phyloP scores from a whole-genome alignment of 1,284 basidiomycete species.

The Violaceomyces palustris region DNA sequence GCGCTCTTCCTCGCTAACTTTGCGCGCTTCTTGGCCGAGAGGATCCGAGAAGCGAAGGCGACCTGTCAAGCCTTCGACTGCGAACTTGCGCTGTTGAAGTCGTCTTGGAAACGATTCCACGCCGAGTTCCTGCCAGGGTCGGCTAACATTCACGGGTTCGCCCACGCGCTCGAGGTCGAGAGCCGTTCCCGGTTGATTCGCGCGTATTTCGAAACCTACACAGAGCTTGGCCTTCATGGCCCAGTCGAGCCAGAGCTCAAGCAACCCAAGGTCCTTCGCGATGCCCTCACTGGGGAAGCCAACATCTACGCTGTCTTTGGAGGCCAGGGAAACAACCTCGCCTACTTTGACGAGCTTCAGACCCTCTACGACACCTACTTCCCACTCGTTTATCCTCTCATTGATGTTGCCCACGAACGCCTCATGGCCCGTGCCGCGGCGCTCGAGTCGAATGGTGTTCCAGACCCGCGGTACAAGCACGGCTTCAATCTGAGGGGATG shows the following conservation, averaged over 20 bases:
- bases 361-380: slow-evolving; percentile 81
- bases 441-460: too few species aligned
- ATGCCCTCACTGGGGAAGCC: slow-evolving; percentile 61
- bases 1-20: too few species aligned
- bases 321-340: slow-evolving; percentile 87
- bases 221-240: too few species aligned
- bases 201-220: slow-evolving; percentile 72
- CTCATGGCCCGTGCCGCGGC: too few species aligned
- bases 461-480: too few species aligned
- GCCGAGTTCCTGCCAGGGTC: not conserved
- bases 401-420: slow-evolving; percentile 55
- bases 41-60: too few species aligned
- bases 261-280: slow-evolving; percentile 66
- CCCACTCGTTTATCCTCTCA: slow-evolving; percentile 70
- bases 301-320: slow-evolving; percentile 88
- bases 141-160: slow-evolving; percentile 67
- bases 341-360: slow-evolving; percentile 93
- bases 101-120: not conserved
- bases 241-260: slow-evolving; percentile 62
- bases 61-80: too few species aligned
- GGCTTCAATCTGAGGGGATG: slow-evolving; percentile 78
- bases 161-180: slow-evolving; percentile 68
- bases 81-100: too few species aligned
- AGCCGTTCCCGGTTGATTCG: slow-evolving; percentile 69
- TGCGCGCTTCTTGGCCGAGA: too few species aligned